Base-by-base conservation (phyloP, 1,284 basidiomycete species). In the Microbotryum saponariae region DNA sequence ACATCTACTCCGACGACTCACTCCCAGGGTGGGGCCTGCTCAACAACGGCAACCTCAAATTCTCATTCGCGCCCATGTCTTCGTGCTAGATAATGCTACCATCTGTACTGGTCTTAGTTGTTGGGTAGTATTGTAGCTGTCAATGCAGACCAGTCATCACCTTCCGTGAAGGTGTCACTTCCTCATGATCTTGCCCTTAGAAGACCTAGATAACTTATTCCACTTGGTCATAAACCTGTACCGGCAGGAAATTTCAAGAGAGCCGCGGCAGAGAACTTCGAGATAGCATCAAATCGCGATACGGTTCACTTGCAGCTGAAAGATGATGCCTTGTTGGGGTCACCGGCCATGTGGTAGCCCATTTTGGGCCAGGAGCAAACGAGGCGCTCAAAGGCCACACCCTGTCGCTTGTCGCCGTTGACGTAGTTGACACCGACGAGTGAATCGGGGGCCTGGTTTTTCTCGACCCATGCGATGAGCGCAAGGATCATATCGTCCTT, bases 1-100 rank as follows among this genome's bases (percentile, higher is more conserved):
- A 88, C 71, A 83, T 87, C 54, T 88, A 86, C 71, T 82, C 82
- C 3, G 85, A 87, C 70, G 65, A 74, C 61, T 79, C 47, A 33
- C 31, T 59, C 6, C n/a, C 33, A 25, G 25, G 2, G 25, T 25
- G 25, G 25, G 25, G 25, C 25, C 0, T 25, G 25, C 52, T 54
- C 52, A 42, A 42, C 37, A 42, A 42, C 3, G 37, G 37, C 37
- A 42, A 16, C 16, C 37, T 42, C 37, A 42, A 42, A 3, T 42
- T 42, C 37, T 16, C 37, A 2, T 42, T 42, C 37, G 14, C 12
- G 14, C 37, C 14, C 37, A 42, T 6, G 14, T 42, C 37, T 14
- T 42, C 37, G 12, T 42, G 37, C 37, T 42, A 42, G 14, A 42
- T 14, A 3, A 42, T 42, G 2, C 16, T 42, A 42, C 16, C 1